These are phyloP conservation scores for Neodidymelliopsis sp. DNA, from an alignment of 2,329 filamentous ascomycete species.

Conservation along the genomic window DNA sequence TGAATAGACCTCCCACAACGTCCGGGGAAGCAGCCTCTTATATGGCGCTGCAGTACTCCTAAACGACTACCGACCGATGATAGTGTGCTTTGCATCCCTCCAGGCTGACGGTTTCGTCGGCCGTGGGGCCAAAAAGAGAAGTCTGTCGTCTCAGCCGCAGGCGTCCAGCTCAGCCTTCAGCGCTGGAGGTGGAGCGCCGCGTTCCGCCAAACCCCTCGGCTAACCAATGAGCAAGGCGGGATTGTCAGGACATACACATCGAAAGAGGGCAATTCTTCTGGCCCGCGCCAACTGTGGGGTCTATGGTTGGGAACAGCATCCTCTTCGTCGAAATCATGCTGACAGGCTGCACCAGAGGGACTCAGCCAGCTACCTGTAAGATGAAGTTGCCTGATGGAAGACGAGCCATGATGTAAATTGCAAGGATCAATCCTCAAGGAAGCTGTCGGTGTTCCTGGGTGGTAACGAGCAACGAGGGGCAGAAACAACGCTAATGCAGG, in stretches of 20 bases:
- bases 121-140: slow-evolving; percentile 19
- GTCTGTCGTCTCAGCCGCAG: slow-evolving; percentile 19
- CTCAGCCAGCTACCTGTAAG: neutral
- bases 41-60: slow-evolving; percentile 10
- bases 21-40: slow-evolving; percentile 14
- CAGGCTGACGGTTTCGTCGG: slow-evolving; percentile 18
- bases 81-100: slow-evolving; percentile 12
- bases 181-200: slow-evolving; percentile 13
- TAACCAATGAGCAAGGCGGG: slow-evolving; percentile 5
- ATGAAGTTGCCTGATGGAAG: slow-evolving; percentile 1
- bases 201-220: slow-evolving; percentile 12
- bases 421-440: slow-evolving; percentile 1
- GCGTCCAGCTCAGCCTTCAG: slow-evolving; percentile 18
- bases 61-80: slow-evolving; percentile 9
- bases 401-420: slow-evolving; percentile 4
- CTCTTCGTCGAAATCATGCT: neutral
- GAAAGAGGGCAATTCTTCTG: slow-evolving; percentile 11
- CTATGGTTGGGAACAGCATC: slow-evolving; percentile 1
- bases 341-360: neutral
- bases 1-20: slow-evolving; percentile 8
- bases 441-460: slow-evolving; percentile 3
- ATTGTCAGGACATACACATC: slow-evolving; percentile 12
- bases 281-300: slow-evolving; percentile 16
- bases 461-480: slow-evolving; percentile 5
- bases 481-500: slow-evolving; percentile 16